phyloP scores from a whole-genome alignment of 352 stramenopile genomes.

The Phytophthora citrophthora region DNA sequence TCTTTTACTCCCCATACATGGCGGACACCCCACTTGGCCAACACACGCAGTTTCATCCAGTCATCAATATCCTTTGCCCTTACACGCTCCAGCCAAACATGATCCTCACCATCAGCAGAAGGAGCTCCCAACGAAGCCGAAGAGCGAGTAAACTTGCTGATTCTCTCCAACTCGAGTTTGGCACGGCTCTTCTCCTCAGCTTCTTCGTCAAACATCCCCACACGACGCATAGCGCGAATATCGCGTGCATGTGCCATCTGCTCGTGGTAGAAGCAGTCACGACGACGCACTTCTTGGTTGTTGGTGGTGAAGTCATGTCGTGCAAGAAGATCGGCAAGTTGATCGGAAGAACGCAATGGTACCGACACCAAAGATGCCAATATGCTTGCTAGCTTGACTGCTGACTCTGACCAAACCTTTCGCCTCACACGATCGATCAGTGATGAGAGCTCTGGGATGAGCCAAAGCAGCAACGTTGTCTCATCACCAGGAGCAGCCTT shows the following conservation, averaged over 20 bases:
- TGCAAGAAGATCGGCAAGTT: conserved; percentile 59
- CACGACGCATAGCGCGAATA: conserved; percentile 61
- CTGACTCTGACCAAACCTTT: conserved; percentile 77
- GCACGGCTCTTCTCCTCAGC: conserved; percentile 69
- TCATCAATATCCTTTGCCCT: conserved; percentile 87
- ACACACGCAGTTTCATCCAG: conserved; percentile 83
- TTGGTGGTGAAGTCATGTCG: conserved; percentile 70
- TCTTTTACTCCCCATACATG: conserved; percentile 70
- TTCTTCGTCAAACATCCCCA: conserved; percentile 62
- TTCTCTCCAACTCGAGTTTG: conserved; percentile 69
- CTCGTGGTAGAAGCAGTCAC: conserved; percentile 86
- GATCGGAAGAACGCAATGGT: conserved; percentile 71
- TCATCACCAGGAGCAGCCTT: conserved; percentile 76
- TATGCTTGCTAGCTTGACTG: conserved; percentile 71
- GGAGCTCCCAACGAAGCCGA: conserved; percentile 24
- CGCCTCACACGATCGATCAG: conserved; percentile 71
- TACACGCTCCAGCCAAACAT: conserved; percentile 83
- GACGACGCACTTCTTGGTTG: conserved; percentile 77
- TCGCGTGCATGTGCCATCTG: conserved; percentile 84
- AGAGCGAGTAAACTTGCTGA: conserved; percentile 66
- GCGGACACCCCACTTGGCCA: conserved; percentile 82
- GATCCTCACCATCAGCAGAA: conserved; percentile 47
- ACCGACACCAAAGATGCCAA: conserved; percentile 66
- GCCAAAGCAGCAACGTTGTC: conserved; percentile 77
- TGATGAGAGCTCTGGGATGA: conserved; percentile 72